Conservation (phyloP, 169 alveolate genomes). For the Plasmodium knowlesi region DNA sequence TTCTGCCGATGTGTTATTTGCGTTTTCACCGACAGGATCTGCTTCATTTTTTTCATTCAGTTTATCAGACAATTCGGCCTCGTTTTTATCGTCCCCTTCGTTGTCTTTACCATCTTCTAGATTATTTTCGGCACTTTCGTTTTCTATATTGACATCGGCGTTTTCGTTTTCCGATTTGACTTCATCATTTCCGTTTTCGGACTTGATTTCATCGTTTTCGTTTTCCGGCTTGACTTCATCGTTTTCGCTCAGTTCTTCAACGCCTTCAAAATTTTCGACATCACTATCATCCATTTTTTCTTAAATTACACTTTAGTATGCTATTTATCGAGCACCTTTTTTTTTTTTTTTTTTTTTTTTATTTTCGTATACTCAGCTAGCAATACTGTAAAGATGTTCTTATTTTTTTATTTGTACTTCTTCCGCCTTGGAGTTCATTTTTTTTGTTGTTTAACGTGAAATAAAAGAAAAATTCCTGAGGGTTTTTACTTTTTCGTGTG, state of each 20-base stretch:
- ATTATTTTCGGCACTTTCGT: neutral
- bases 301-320: neutral
- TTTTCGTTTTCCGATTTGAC: neutral
- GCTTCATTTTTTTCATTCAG: conserved; percentile 20
- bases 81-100: neutral
- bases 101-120: conserved; percentile 7
- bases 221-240: neutral
- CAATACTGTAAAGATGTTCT: neutral
- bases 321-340: neutral
- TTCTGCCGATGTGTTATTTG: neutral
- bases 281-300: conserved; percentile 34
- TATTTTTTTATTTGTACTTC: neutral
- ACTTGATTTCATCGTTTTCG: neutral
- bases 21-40: neutral
- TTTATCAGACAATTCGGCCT: neutral
- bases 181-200: neutral
- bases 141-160: neutral
- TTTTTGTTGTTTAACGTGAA: neutral
- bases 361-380: neutral
- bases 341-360: neutral
- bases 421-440: neutral
- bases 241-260: conserved; percentile 5
- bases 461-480: neutral
- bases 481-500: neutral
- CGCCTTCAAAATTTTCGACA: conserved; percentile 5